A percentile compares a stretch with the other conserved stretches of the same genome.
These are phyloP conservation scores for Boletus edulis DNA, from an alignment of 768 basidiomycete genomes.

Conservation along the genomic window DNA sequence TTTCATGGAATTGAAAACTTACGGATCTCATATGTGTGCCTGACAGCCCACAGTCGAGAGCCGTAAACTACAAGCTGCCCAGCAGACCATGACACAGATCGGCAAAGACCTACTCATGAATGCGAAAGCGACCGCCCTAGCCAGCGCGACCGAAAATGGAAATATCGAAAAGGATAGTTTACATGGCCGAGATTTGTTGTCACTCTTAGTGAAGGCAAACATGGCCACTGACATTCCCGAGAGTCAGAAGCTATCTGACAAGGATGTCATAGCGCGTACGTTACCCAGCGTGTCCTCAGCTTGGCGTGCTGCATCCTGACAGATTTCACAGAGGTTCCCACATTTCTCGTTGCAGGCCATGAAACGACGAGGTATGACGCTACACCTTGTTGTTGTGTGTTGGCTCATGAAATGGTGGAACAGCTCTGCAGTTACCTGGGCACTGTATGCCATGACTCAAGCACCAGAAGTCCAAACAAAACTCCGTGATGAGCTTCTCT, in stretches of 20 bases:
- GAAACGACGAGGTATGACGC: slow-evolving; percentile 49
- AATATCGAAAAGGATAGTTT: slow-evolving; percentile 34
- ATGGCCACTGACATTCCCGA: slow-evolving; percentile 58
- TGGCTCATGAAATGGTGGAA: neutral
- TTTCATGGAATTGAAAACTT: neutral
- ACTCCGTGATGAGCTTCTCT: slow-evolving; percentile 56
- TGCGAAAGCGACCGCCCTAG: slow-evolving; percentile 43
- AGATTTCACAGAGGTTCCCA: slow-evolving; percentile 49
- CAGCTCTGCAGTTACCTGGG: slow-evolving; percentile 52
- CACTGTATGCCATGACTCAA: slow-evolving; percentile 52
- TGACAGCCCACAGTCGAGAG: slow-evolving; percentile 20
- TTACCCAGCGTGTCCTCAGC: neutral
- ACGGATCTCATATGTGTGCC: neutral
- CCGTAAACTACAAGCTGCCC: slow-evolving; percentile 27
- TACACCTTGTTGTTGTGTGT: neutral
- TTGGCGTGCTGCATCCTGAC: neutral
- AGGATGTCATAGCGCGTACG: slow-evolving; percentile 58
- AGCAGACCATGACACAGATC: slow-evolving; percentile 46
- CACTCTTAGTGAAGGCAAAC: slow-evolving; percentile 42
- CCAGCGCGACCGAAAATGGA: slow-evolving; percentile 19
- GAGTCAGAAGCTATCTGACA: slow-evolving; percentile 54
- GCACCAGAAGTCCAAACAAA: slow-evolving; percentile 48
- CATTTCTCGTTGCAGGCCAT: slow-evolving; percentile 59
- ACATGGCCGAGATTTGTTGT: slow-evolving; percentile 50
- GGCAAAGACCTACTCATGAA: slow-evolving; percentile 46